Conservation (phyloP, 441 rosid species). For the Daphne laureola region DNA sequence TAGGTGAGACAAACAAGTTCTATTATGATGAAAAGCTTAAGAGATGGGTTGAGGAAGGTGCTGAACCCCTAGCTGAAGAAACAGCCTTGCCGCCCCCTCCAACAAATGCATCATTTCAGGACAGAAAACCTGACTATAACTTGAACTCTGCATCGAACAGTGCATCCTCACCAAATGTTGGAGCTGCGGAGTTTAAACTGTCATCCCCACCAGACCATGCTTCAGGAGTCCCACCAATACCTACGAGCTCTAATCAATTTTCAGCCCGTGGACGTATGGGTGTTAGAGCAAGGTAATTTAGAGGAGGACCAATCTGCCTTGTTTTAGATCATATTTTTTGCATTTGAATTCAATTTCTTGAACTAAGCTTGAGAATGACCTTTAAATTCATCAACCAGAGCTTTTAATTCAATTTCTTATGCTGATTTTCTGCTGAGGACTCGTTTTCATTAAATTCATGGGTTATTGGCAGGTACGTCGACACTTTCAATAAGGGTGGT, state of each 20-base stretch:
- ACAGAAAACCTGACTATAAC: constrained; percentile 26
- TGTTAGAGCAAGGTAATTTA: constrained; percentile 31
- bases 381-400: no score
- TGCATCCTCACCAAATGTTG: constrained; percentile 17
- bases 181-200: constrained; percentile 21
- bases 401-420: neutral
- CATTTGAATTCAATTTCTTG: neutral
- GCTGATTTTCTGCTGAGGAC: neutral
- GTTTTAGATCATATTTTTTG: neutral
- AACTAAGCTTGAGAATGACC: no score
- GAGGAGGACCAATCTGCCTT: neutral
- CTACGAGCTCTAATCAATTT: constrained; percentile 29
- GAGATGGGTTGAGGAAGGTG: constrained; percentile 66
- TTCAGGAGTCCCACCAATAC: constrained; percentile 5
- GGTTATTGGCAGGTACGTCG: constrained; percentile 27
- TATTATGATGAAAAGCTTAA: constrained; percentile 46
- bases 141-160: constrained; percentile 19
- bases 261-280: constrained; percentile 35
- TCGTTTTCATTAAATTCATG: neutral
- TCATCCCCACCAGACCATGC: constrained; percentile 15
- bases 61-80: constrained; percentile 44
- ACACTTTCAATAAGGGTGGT: constrained; percentile 37
- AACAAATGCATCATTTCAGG: constrained; percentile 32
- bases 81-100: constrained; percentile 56
- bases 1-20: constrained; percentile 48